Conservation (phyloP, 1,284 basidiomycete species). For the Ustilago crameri region DNA sequence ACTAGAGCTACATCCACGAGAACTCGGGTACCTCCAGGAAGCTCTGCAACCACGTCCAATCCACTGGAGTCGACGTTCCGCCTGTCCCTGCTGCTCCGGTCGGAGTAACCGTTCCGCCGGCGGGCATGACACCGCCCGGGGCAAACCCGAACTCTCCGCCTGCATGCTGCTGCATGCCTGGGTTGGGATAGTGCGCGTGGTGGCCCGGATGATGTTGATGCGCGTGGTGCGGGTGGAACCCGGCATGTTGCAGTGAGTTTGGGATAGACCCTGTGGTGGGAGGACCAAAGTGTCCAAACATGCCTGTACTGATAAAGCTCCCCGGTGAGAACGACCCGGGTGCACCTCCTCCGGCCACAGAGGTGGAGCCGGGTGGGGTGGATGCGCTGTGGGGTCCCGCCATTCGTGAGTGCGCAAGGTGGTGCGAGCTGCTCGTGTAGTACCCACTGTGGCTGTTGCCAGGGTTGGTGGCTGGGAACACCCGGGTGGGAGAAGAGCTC, state of each 20-base stretch:
- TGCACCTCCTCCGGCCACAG: neutral
- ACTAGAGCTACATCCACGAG: constrained; percentile 33
- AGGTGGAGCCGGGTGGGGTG: constrained; percentile 6
- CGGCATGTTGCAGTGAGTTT: constrained; percentile 16
- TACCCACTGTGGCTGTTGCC: constrained; percentile 6
- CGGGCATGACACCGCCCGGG: constrained; percentile 1
- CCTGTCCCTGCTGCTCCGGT: constrained; percentile 24
- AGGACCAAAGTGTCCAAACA: constrained; percentile 43
- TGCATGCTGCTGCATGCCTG: constrained; percentile 1
- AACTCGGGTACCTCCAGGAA: constrained; percentile 50
- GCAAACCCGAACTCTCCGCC: constrained; percentile 22
- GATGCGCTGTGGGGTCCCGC: constrained; percentile 8
- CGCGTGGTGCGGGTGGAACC: constrained; percentile 11
- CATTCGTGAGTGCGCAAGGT: constrained; percentile 8
- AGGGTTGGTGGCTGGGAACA: constrained; percentile 2
- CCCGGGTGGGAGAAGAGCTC: constrained; percentile 9
- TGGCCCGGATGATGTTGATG: constrained; percentile 14
- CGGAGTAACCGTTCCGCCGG: constrained; percentile 17
- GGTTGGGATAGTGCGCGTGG: constrained; percentile 7
- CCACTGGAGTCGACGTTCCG: constrained; percentile 34
- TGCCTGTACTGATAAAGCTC: constrained; percentile 37
- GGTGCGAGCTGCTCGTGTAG: constrained; percentile 8
- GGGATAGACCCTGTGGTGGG: constrained; percentile 11
- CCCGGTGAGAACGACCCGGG: constrained; percentile 24
- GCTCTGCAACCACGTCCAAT: constrained; percentile 53